Percentiles rank a stretch among this genome's conserved stretches.
Conservation (phyloP, 1,284 basidiomycete species). For the Veloporphyrellus conicus region DNA sequence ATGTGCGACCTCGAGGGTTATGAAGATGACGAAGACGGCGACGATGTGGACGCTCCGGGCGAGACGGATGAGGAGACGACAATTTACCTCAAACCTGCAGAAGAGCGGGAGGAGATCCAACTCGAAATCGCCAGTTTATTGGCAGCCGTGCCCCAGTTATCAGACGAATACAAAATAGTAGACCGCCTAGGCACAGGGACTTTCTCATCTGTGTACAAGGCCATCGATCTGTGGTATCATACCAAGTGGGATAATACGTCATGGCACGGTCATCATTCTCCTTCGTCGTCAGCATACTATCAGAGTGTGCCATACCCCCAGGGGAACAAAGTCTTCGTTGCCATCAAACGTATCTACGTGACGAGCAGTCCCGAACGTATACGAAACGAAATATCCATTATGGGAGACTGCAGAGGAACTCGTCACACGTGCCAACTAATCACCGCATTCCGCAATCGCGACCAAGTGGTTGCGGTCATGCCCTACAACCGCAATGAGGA, state of each 20-base stretch:
- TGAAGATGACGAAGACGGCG: conserved; percentile 37
- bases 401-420: conserved; percentile 80
- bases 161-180: conserved; percentile 74
- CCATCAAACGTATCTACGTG: conserved; percentile 95
- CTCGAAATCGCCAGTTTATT: conserved; percentile 70
- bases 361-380: conserved; percentile 92
- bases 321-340: conserved; percentile 71
- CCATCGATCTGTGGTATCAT: conserved; percentile 76
- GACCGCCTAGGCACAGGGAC: conserved; percentile 96
- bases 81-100: conserved; percentile 51
- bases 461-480: conserved; percentile 94
- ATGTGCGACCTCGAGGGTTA: conserved; percentile 34
- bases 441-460: conserved; percentile 86
- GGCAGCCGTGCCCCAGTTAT: conserved; percentile 57
- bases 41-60: conserved; percentile 32
- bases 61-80: conserved; percentile 58
- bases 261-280: conserved; percentile 72
- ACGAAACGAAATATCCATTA: conserved; percentile 90
- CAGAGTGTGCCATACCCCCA: conserved; percentile 45
- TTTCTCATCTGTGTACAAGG: conserved; percentile 98
- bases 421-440: conserved; percentile 89
- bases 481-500: conserved; percentile 92
- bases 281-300: conserved; percentile 55
- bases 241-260: conserved; percentile 75
- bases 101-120: conserved; percentile 73